Evolutionary conservation across 352 stramenopile genomes (phyloP).

Genomic region (Detonula confervacea): DNA sequence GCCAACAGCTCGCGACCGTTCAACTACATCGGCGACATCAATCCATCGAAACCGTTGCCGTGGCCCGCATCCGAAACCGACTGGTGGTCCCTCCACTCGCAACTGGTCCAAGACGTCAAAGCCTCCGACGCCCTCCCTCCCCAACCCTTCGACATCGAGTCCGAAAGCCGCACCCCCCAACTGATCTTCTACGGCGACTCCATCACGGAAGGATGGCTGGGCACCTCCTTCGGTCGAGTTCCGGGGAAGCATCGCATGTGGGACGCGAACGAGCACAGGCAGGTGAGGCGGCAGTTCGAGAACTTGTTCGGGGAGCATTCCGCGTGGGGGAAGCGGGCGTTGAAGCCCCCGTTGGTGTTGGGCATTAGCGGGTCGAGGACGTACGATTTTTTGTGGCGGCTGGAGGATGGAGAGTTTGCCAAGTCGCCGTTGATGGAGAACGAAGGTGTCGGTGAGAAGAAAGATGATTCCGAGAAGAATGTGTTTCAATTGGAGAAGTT

Average conservation of each 20-base stretch:
- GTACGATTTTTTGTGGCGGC: conserved; percentile 61
- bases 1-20: conserved; percentile 24
- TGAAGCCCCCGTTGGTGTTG: conserved; percentile 48
- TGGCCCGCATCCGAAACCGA: conserved; percentile 40
- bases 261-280: neutral
- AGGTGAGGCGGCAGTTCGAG: conserved; percentile 50
- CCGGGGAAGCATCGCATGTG: conserved; percentile 25
- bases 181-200: conserved; percentile 68
- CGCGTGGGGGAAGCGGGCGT: conserved; percentile 17
- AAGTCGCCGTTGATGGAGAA: conserved; percentile 20
- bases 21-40: conserved; percentile 41
- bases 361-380: conserved; percentile 58
- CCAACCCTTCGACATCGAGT: no score
- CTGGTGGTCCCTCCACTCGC: conserved; percentile 32
- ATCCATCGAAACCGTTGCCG: conserved; percentile 25
- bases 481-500: conserved; percentile 21
- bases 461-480: neutral
- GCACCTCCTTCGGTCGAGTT: conserved; percentile 48
- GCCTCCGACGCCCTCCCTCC: conserved; percentile 18
- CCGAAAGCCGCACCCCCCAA: no score
- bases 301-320: conserved; percentile 43
- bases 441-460: neutral
- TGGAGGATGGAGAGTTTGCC: conserved; percentile 62
- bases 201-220: conserved; percentile 67
- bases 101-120: conserved; percentile 16